Evolutionary conservation across 352 stramenopile genomes (phyloP), one percentile per base, ranked within the genome.

Genomic region (Globisporangium spiculum): DNA sequence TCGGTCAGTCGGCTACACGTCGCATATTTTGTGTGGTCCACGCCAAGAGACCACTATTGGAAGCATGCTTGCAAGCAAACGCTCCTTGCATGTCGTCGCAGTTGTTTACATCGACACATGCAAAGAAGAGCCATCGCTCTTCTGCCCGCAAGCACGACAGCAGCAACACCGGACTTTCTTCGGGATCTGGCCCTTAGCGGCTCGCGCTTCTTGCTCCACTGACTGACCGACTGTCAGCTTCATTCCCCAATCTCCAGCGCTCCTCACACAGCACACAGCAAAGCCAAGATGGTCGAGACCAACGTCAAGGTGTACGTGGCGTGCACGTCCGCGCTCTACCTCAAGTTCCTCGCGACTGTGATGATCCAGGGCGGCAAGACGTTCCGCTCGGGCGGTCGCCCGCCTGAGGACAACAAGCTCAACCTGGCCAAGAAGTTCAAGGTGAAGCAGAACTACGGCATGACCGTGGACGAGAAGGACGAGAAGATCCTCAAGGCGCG

Each of bases 341-440:
- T 81, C 73, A 92, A 92, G 75, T 91, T 88, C 74, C 57, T 92
- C 54, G 58, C 65, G 38, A 71, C 71, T 6, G 78, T 75, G n/a
- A 72, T 73, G 57, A 81, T 89, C 57, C 80, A 91, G 66, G 78
- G 74, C 26, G 63, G 65, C 65, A 83, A 78, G 75, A 88, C 77
- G 34, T 92, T 89, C 70, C 55, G 48, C 34, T 58, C 80, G 3
- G 82, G 80, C 18, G 72, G 66, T 1, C 84, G 84, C 34, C 72
- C 83, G 24, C 80, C 84, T 2, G 81, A 92, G 67, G 84, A 92
- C 65, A 71, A 67, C 32, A 80, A 72, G 56, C 69, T 90, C 14
- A 56, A 44, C 10, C 30, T 73, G 24, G 67, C 73, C 30, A 68
- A 46, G 18, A 71, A 76, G 64, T 70, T 41, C 41, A 67, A 69